These are phyloP conservation scores for Lantana camara DNA, from an alignment of 257 asterid species.

Conservation along the genomic window DNA sequence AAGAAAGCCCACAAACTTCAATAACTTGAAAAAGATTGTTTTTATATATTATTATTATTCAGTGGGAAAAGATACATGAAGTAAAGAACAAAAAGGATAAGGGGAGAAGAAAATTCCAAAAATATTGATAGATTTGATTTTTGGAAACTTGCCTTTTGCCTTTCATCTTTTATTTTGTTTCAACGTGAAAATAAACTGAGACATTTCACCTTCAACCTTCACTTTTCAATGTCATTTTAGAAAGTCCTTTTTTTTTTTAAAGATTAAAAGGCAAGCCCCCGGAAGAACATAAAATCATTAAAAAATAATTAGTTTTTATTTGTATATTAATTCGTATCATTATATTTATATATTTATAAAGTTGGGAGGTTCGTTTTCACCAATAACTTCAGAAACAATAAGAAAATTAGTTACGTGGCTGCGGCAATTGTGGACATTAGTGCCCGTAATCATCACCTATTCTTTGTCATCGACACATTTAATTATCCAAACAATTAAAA, in stretches of 20 bases:
- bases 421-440: constrained; percentile 13
- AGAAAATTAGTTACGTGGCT: constrained; percentile 35
- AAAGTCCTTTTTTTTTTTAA: no score
- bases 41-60: no score
- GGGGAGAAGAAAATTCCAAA: not conserved
- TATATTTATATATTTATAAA: not conserved
- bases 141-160: not conserved
- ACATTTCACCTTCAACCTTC: no score
- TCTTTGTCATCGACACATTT: no score
- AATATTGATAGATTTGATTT: not conserved
- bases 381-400: constrained; percentile 22
- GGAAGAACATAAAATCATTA: no score
- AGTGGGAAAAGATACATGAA: not conserved
- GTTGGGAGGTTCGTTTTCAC: constrained; percentile 7
- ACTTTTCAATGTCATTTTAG: no score
- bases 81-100: not conserved
- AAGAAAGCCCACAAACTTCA: no score
- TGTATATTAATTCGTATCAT: no score
- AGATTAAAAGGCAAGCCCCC: no score
- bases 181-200: no score
- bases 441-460: constrained; percentile 30
- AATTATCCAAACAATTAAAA: no score
- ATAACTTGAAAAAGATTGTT: no score
- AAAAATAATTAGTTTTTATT: not conserved
- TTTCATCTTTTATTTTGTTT: not conserved